Base-by-base conservation (phyloP, 2,329 filamentous ascomycete genomes). In the Proliferodiscus dingleyae region DNA sequence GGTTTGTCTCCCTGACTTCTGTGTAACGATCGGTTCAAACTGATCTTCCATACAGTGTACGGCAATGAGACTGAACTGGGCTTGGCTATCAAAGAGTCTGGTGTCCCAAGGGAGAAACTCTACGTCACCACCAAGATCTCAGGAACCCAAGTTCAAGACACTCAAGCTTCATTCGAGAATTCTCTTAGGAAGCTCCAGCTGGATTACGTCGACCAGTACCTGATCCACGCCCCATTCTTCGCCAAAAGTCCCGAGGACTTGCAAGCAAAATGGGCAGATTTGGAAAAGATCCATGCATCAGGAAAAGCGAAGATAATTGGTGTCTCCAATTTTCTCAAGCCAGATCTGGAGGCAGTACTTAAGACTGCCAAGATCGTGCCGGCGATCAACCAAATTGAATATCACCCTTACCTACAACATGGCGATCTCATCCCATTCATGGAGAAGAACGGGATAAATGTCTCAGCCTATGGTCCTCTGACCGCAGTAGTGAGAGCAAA, bases 381-480 rank as follows among this genome's bases (percentile, higher is more conserved):
- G 1, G 81, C 78, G 5, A 76, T 86, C 51, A 90, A 91, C 69
- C 87, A 93, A 72, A 85, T 91, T 60, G 87, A 91, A 69, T 82
- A 78, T 60, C 85, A 93, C 66, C 85, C 87, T 0, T 87, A 88
- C 62, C 71, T 86, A 41, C 83, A 85, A 65, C 83, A 85, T 61
- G 71, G 71, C 5, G 69, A 73, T 47, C 42, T 49, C 15, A 19
- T 45, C 24, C 65, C 69, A 13, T 86, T 77, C 65, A 75, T 75
- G 63, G 71, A 71, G 55, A 64, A 74, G 58, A 68, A 83, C 57
- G 64, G 69, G 44, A 85, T 87, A 51, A 73, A 76, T 3, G 63
- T 75, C 2, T 66, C 72, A 5, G 74, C 74, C 7, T 84, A 81
- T 62, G 71, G 60, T 0, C 76, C 80, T 1, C 68, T 87, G 45